Evolutionary conservation across 768 basidiomycete species (phyloP).

Genomic region (Lenzites betulinus): DNA sequence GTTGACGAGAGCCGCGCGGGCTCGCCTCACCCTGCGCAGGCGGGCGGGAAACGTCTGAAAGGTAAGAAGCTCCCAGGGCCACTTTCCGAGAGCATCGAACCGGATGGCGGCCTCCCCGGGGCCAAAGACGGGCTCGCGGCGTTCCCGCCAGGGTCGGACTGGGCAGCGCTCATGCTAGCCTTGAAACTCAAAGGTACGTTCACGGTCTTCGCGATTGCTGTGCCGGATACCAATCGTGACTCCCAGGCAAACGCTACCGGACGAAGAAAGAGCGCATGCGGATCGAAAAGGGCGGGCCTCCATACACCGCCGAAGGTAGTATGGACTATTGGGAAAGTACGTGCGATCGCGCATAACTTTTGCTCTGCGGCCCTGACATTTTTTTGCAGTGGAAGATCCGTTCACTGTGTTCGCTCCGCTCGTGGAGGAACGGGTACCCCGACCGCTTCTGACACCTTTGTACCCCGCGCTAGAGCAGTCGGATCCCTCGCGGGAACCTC

Average conservation of each 20-base stretch:
- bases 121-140: slow-evolving; percentile 73
- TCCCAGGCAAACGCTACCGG: slow-evolving; percentile 69
- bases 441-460: slow-evolving; percentile 59
- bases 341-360: slow-evolving; percentile 24
- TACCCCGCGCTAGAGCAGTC: slow-evolving; percentile 44
- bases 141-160: slow-evolving; percentile 71
- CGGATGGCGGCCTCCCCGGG: slow-evolving; percentile 74
- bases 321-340: slow-evolving; percentile 71
- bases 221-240: neutral
- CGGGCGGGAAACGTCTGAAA: slow-evolving; percentile 11
- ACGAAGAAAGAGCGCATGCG: slow-evolving; percentile 81
- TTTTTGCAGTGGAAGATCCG: slow-evolving; percentile 70
- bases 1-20: slow-evolving; percentile 42
- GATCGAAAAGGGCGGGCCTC: slow-evolving; percentile 78
- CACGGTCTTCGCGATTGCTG: neutral
- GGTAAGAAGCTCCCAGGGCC: slow-evolving; percentile 46
- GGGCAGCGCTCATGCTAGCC: slow-evolving; percentile 71
- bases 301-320: slow-evolving; percentile 73
- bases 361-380: neutral
- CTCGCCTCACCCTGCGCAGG: slow-evolving; percentile 30
- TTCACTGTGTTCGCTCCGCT: slow-evolving; percentile 67
- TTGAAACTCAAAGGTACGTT: slow-evolving; percentile 71
- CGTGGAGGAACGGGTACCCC: slow-evolving; percentile 56
- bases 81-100: slow-evolving; percentile 55
- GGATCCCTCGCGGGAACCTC: slow-evolving; percentile 25